Conservation (phyloP, 2,329 filamentous ascomycete genomes). For the Aureobasidium vineae region DNA sequence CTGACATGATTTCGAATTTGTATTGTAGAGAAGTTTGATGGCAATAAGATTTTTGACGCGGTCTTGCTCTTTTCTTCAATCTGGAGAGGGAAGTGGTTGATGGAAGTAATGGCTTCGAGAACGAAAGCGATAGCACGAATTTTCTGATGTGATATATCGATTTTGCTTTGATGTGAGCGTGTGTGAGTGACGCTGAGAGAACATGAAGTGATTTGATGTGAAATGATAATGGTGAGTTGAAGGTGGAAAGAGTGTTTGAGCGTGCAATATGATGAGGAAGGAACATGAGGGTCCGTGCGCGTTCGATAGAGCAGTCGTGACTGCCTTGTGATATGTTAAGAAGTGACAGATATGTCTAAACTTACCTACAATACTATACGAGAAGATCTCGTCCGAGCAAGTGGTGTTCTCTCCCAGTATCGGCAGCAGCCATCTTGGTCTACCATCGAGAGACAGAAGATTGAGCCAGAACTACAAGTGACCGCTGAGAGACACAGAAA, state of each 20-base stretch:
- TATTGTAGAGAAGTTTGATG: too few species aligned
- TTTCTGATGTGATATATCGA: not conserved
- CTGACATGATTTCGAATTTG: not conserved
- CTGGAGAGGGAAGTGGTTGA: not conserved
- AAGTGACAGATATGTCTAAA: too few species aligned
- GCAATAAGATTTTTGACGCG: too few species aligned
- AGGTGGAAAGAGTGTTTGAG: conserved; percentile 1
- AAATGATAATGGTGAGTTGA: not conserved
- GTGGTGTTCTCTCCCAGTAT: too few species aligned
- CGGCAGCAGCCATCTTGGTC: not conserved
- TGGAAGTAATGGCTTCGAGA: not conserved
- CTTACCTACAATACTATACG: too few species aligned
- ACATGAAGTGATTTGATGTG: not conserved
- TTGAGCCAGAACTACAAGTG: not conserved
- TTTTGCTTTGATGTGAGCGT: not conserved
- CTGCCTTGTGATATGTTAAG: not conserved
- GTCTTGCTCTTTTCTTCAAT: not conserved
- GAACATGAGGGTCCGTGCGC: not conserved
- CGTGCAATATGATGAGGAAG: not conserved
- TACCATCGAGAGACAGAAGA: not conserved
- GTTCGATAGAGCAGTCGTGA: not conserved
- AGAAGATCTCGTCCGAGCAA: too few species aligned
- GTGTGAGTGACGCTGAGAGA: not conserved
- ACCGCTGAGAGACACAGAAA: not conserved
- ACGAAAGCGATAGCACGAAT: not conserved